phyloP scores from a whole-genome alignment of 164 flowering plant species.

The Santalum album region DNA sequence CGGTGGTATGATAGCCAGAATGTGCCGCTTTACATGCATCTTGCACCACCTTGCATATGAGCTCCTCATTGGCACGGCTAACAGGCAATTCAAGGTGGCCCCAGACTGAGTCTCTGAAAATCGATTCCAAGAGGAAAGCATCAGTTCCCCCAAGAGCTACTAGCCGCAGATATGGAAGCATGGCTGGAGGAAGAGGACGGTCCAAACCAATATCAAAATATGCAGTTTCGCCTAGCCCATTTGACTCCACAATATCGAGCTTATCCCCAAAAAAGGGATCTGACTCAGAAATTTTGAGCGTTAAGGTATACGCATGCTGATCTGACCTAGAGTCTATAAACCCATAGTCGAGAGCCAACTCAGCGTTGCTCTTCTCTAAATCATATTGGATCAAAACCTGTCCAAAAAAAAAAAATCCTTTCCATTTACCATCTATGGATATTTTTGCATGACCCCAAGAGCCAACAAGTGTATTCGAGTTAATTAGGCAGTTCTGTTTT shows the following conservation, averaged over 20 bases:
- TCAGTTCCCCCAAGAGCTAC: constrained; percentile 84
- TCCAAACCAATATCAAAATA: constrained; percentile 69
- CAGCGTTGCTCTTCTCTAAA: constrained; percentile 79
- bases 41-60: constrained; percentile 63
- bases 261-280: constrained; percentile 79
- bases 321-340: constrained; percentile 57
- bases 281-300: constrained; percentile 68
- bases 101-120: constrained; percentile 82
- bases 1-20: constrained; percentile 59
- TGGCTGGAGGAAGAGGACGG: constrained; percentile 46
- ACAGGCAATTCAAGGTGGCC: constrained; percentile 76
- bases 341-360: constrained; percentile 87
- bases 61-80: constrained; percentile 80
- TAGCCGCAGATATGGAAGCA: constrained; percentile 77
- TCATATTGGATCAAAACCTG: constrained; percentile 91
- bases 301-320: constrained; percentile 59
- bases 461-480: no score
- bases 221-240: constrained; percentile 65
- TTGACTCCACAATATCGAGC: constrained; percentile 83
- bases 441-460: no score
- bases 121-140: constrained; percentile 85
- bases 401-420: constrained; percentile 5
- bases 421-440: no score
- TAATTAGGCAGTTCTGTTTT: no score
- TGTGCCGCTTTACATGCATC: constrained; percentile 73